Percentiles rank a stretch among this genome's conserved stretches.
Evolutionary conservation across 1,139 yeast genomes (phyloP).

Genomic region (Blastobotrys persicus): DNA sequence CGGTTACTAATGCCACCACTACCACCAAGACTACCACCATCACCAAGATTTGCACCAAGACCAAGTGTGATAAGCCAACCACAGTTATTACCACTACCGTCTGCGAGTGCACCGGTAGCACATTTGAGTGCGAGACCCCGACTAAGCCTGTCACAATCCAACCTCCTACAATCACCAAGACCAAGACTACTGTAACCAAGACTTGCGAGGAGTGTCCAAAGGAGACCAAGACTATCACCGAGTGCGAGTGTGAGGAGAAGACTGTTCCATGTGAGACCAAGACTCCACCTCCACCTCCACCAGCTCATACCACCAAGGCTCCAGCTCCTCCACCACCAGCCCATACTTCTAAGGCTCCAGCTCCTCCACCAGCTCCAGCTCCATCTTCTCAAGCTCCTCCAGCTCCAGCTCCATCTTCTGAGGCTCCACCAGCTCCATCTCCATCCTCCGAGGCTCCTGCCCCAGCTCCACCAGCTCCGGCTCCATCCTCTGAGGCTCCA

Average conservation of each 20-base stretch:
- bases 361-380: constrained; percentile 5
- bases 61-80: background rate
- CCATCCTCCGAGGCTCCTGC: background rate
- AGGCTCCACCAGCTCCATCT: constrained; percentile 5
- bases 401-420: background rate
- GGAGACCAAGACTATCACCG: background rate
- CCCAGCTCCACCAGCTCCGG: constrained; percentile 6
- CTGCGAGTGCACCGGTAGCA: constrained; percentile 3
- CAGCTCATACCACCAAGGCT: background rate
- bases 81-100: background rate
- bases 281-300: constrained; percentile 5
- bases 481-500: constrained; percentile 5
- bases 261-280: constrained; percentile 4
- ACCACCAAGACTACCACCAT: constrained; percentile 6
- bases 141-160: too few relatives aligned
- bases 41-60: constrained; percentile 1
- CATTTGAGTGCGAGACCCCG: background rate
- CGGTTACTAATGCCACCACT: constrained; percentile 2
- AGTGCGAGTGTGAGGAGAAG: constrained; percentile 1
- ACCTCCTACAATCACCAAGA: background rate
- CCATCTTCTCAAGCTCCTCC: constrained; percentile 3
- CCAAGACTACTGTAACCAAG: constrained; percentile 4
- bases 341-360: constrained; percentile 1
- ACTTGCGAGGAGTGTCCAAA: background rate
- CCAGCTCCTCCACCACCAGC: constrained; percentile 5